Percentiles rank a stretch among this genome's conserved stretches.
Conservation (phyloP, 306 rosid genomes). For the Trifolium repens region DNA sequence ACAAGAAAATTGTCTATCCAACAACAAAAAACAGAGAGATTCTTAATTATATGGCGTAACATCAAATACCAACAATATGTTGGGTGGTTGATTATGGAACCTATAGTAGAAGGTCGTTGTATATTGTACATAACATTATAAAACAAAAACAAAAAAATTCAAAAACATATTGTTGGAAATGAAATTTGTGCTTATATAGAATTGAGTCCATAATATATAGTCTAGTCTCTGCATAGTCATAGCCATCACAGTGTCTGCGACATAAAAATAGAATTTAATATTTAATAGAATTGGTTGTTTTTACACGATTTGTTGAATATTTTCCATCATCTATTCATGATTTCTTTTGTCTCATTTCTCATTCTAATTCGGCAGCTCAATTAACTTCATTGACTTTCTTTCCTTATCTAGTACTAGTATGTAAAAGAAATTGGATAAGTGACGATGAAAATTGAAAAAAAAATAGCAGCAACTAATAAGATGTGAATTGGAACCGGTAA, state of each 20-base stretch:
- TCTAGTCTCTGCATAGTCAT: neutral
- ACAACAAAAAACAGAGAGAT: neutral
- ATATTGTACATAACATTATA: neutral
- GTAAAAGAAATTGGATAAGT: too few relatives aligned
- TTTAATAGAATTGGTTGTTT: neutral
- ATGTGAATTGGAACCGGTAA: too few relatives aligned
- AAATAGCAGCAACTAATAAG: too few relatives aligned
- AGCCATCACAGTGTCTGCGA: conserved; percentile 12
- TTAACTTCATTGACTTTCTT: conserved; percentile 11
- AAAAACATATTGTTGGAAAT: neutral
- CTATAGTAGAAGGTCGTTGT: neutral
- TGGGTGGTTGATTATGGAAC: neutral
- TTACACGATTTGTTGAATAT: neutral
- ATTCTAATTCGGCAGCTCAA: conserved; percentile 14
- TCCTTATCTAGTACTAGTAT: neutral
- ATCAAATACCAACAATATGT: neutral
- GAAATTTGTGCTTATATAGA: neutral
- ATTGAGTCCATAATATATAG: neutral
- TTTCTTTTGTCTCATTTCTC: neutral
- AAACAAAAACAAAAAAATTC: neutral
- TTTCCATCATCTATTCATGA: neutral
- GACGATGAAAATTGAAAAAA: too few relatives aligned
- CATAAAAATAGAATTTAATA: neutral
- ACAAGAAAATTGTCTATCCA: neutral
- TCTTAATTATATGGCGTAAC: neutral